Evolutionary conservation across 305 asterid species (phyloP), one percentile per base, ranked within the genome.

Genomic region (Solanum hybrid): DNA sequence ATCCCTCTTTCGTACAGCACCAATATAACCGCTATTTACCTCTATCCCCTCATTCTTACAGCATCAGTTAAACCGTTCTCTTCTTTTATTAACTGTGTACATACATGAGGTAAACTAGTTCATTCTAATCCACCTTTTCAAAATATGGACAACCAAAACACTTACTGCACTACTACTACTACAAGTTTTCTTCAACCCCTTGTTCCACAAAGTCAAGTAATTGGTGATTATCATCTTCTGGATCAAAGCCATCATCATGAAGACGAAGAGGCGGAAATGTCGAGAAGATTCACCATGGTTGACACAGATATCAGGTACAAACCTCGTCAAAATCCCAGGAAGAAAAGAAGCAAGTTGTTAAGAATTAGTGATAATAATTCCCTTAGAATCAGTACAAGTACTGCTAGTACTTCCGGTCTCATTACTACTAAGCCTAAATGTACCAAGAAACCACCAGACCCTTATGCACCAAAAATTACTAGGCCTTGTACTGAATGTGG

Each of bases 401-500:
- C 15, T 81, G 14, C 86, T 26, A 60, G 15, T 40, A 35, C 42
- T 66, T n/a, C 86, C 22, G 12, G 38, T 19, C 26, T 76, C 31
- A 86, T 5, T 38, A 9, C 91, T 29, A 91, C 92, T 32, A 91
- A 88, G 90, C 91, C 94, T 34, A 92, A 87, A 72, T 80, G 89
- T 78, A 26, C 90, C 9, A 93, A 92, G 72, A 94, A 92, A 86
- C 94, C 95, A 85, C 96, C 98, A 4, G 95, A 95, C 92, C 95
- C 96, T 4, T 19, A 73, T 85, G 96, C 98, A 80, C 96, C 99
- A 10, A 95, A 94, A 71, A 97, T 95, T 81, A 95, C 96, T 2
- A 64, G 89, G 31, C 99, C 99, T 0, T 96, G 99, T 90, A 93
- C 93, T 22, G 99, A 95, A 82, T 97, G 99, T 90, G 99, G 99